Base-by-base conservation (phyloP, 805 yeast species). In the Cyberlindnera euphorbiae region DNA sequence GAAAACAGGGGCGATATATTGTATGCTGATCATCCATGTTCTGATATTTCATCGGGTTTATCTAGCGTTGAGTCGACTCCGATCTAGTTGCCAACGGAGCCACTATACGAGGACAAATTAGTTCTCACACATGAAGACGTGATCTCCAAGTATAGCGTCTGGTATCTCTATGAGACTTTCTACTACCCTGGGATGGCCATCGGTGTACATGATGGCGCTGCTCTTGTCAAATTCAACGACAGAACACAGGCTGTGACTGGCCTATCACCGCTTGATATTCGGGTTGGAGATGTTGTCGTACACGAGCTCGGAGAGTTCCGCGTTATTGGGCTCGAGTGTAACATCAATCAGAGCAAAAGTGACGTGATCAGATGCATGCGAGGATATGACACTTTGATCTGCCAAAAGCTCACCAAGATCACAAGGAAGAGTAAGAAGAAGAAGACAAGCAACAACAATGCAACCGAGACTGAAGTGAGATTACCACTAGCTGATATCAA, bases 201-300 rank as follows among this genome's bases (percentile, higher is more conserved):
- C 6, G 39, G 46, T 5, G 42, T 45, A 2, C 49, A 30, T 8
- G 65, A 62, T 4, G 42, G 39, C 4, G 58, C 57, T 46, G 42
- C 44, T 8, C 53, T 58, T 6, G 67, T 71, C 4, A 59, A 59
- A 36, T 69, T 68, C 45, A 58, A 53, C n/a, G 75, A 67, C 32
- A 64, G 66, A 0, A 35, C 46, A 2, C 63, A 47, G 26, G 46
- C 52, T 2, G 59, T 67, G 9, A 34, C 41, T 9, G 42, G 45
- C 2, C 27, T 51, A 4, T 45, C 40, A 12, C 64, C 74, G 4
- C 56, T 80, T 16, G 83, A 75, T 50, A 55, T 81, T 3, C 54
- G 75, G 27, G 56, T 79, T 13, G 86, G 84, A 3, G 87, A 81
- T 44, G 49, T 39, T 1, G 65, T 81, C 1, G 58, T 59, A 12